Evolutionary conservation across 1,139 yeast genomes (phyloP).

Genomic region (Williopsis jadinii): DNA sequence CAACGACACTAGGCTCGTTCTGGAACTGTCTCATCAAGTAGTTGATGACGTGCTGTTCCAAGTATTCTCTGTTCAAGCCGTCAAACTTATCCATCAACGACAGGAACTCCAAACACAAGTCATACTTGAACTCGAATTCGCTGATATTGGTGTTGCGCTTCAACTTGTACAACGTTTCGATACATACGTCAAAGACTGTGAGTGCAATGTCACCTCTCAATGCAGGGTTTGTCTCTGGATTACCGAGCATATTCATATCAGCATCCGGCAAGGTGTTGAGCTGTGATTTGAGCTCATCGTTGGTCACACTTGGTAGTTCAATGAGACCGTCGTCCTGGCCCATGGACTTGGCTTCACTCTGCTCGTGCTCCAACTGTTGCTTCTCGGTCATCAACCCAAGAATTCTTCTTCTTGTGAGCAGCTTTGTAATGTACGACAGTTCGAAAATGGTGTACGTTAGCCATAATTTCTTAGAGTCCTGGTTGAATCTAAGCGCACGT

Average conservation of each 20-base stretch:
- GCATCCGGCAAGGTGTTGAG: constrained; percentile 78
- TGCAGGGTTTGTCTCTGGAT: constrained; percentile 83
- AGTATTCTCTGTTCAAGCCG: constrained; percentile 61
- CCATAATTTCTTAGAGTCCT: constrained; percentile 73
- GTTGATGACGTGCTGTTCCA: constrained; percentile 57
- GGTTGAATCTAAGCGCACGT: constrained; percentile 76
- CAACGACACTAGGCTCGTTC: constrained; percentile 29
- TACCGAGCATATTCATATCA: constrained; percentile 80
- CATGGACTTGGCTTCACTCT: constrained; percentile 27
- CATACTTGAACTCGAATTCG: constrained; percentile 33
- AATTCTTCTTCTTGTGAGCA: constrained; percentile 76
- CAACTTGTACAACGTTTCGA: constrained; percentile 42
- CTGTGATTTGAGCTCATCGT: constrained; percentile 52
- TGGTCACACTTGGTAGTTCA: constrained; percentile 39
- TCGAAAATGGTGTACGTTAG: constrained; percentile 82
- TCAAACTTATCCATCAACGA: constrained; percentile 57
- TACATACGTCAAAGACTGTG: constrained; percentile 70
- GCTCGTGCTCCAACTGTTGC: constrained; percentile 52
- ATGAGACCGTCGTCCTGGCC: constrained; percentile 36
- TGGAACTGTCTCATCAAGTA: constrained; percentile 31
- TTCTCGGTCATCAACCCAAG: constrained; percentile 71
- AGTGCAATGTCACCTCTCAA: constrained; percentile 84
- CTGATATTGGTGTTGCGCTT: constrained; percentile 23
- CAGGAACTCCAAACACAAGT: constrained; percentile 42
- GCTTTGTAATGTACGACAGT: constrained; percentile 74